These are phyloP conservation scores for Aspergillus spinulosporus DNA, from an alignment of 2,329 filamentous ascomycete species.

Conservation along the genomic window DNA sequence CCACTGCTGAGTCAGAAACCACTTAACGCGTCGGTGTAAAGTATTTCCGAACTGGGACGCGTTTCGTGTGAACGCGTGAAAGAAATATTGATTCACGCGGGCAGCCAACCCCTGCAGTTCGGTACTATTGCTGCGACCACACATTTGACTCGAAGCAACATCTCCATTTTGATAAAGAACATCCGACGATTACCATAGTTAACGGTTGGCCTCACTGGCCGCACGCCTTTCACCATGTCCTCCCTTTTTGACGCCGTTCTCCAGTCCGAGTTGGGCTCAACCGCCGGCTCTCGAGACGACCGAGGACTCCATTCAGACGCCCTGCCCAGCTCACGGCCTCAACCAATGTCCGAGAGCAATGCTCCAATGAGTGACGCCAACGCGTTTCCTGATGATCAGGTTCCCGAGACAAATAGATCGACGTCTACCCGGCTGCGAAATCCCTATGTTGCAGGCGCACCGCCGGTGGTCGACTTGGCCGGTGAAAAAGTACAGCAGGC, in stretches of 20 bases:
- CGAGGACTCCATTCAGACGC: constrained; percentile 38
- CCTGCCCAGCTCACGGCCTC: constrained; percentile 57
- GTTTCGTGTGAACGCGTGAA: constrained; percentile 33
- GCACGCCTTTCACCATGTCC: constrained; percentile 34
- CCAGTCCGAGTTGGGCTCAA: constrained; percentile 44
- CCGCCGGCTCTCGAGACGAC: constrained; percentile 29
- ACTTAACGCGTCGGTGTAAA: constrained; percentile 36
- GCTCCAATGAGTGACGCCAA: constrained; percentile 58
- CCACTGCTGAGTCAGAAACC: constrained; percentile 25
- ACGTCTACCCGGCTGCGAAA: constrained; percentile 50
- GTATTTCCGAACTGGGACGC: constrained; percentile 27
- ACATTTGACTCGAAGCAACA: neutral
- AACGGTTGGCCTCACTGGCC: neutral
- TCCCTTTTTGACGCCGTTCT: constrained; percentile 45
- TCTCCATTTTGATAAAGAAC: neutral
- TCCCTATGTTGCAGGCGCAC: constrained; percentile 55
- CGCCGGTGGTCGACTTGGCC: constrained; percentile 60
- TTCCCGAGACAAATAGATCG: constrained; percentile 56
- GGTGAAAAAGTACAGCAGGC: constrained; percentile 63
- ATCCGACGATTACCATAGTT: neutral
- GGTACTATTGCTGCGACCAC: neutral
- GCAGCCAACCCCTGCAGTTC: neutral
- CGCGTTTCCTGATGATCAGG: constrained; percentile 62
- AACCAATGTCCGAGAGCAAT: constrained; percentile 53
- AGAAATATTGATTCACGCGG: constrained; percentile 14